A percentile compares a stretch with the other conserved stretches of the same genome.
These are phyloP conservation scores for Gloeopeniophorella convolvens DNA, from an alignment of 768 basidiomycete species.

Conservation along the genomic window DNA sequence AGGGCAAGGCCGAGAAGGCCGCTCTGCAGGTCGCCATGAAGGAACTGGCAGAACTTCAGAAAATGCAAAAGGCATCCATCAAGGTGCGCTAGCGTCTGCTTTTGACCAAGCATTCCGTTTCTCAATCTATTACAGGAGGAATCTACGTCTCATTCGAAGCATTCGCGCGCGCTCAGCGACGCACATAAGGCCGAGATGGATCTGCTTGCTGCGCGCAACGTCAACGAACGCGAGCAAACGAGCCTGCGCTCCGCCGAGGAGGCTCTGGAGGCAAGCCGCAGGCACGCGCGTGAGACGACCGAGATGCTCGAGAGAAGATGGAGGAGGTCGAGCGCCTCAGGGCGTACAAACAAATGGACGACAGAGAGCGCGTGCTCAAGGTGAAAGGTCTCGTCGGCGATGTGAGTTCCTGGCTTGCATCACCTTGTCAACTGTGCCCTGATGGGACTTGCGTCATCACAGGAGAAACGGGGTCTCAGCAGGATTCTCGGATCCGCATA, in stretches of 20 bases:
- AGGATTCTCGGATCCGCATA: neutral
- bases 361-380: slow-evolving; percentile 26
- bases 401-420: slow-evolving; percentile 2
- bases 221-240: slow-evolving; percentile 22
- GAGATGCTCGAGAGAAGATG: slow-evolving; percentile 64
- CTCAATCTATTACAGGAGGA: slow-evolving; percentile 41
- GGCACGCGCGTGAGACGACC: slow-evolving; percentile 52
- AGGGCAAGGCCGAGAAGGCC: slow-evolving; percentile 61
- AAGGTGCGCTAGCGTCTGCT: slow-evolving; percentile 34
- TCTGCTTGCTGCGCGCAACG: slow-evolving; percentile 49
- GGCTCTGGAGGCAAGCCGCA: slow-evolving; percentile 42
- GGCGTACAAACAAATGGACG: slow-evolving; percentile 60
- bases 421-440: no score
- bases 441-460: no score
- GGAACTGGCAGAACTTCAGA: slow-evolving; percentile 62
- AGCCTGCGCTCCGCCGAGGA: slow-evolving; percentile 39
- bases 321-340: slow-evolving; percentile 65
- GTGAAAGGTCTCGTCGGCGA: slow-evolving; percentile 8
- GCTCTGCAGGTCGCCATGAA: slow-evolving; percentile 54
- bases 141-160: slow-evolving; percentile 44
- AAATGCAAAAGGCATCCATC: slow-evolving; percentile 59
- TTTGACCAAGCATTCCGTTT: neutral
- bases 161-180: slow-evolving; percentile 45
- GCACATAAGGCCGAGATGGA: slow-evolving; percentile 60
- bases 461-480: neutral